phyloP scores from a whole-genome alignment of 192 early-diverging fungal species.

The Backusella sp. region DNA sequence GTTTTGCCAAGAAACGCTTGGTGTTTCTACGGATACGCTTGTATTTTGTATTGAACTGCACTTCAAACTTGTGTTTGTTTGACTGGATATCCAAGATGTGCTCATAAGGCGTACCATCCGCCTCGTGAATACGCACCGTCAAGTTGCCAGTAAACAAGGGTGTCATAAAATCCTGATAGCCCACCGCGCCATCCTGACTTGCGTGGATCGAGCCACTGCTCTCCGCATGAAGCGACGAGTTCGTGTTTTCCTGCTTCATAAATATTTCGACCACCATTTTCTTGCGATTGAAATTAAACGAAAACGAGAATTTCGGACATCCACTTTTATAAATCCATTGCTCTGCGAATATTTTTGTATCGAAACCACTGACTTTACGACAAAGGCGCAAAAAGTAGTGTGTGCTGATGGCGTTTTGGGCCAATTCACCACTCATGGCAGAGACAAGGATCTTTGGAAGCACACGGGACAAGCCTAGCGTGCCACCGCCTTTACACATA shows the following conservation, averaged over 20 bases:
- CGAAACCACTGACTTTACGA: constrained; percentile 85
- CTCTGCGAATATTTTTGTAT: constrained; percentile 75
- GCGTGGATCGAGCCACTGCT: neutral
- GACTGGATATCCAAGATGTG: constrained; percentile 84
- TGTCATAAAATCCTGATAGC: constrained; percentile 29
- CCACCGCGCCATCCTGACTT: neutral
- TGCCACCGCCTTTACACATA: constrained; percentile 72
- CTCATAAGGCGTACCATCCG: constrained; percentile 81
- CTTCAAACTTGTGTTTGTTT: constrained; percentile 72
- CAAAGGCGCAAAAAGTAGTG: constrained; percentile 77
- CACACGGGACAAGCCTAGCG: constrained; percentile 72
- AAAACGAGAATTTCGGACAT: constrained; percentile 83
- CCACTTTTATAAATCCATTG: constrained; percentile 96
- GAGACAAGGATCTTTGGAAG: constrained; percentile 77
- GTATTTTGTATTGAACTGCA: constrained; percentile 97
- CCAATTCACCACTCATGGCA: constrained; percentile 67
- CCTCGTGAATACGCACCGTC: constrained; percentile 76
- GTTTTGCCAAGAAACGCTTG: constrained; percentile 69
- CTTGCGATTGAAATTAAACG: constrained; percentile 90
- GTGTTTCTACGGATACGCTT: constrained; percentile 89
- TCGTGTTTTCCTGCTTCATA: constrained; percentile 74
- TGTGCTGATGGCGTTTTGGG: constrained; percentile 60
- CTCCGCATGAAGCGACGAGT: constrained; percentile 16
- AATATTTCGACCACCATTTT: constrained; percentile 94
- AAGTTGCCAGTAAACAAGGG: constrained; percentile 60